These are phyloP conservation scores for Corymbia maculata DNA, from an alignment of 345 rosid genomes.

Conservation along the genomic window DNA sequence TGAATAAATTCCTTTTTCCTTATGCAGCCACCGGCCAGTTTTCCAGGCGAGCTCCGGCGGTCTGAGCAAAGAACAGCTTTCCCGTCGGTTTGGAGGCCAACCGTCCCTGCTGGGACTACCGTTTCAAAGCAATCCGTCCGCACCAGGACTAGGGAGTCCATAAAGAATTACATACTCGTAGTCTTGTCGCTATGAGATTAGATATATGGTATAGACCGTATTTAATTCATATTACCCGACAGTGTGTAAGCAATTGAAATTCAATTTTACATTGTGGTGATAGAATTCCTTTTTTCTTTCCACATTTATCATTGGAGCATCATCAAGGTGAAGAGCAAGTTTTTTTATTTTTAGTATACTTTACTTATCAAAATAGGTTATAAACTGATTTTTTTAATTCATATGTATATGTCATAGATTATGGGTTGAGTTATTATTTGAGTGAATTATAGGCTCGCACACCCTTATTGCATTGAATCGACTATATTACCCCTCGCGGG, in stretches of 20 bases:
- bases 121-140: background rate
- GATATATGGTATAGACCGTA: background rate
- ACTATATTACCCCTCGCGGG: too few species aligned
- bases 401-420: too few species aligned
- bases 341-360: background rate
- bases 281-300: background rate
- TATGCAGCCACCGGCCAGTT: background rate
- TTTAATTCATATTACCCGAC: background rate
- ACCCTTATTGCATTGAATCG: too few species aligned
- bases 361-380: background rate
- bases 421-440: too few species aligned
- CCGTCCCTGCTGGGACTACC: background rate
- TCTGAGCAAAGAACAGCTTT: background rate
- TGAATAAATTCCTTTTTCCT: background rate
- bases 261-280: background rate
- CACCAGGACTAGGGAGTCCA: background rate
- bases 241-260: background rate
- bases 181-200: background rate
- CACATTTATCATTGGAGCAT: background rate
- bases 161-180: background rate
- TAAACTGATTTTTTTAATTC: too few species aligned
- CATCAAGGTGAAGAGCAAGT: background rate
- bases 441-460: too few species aligned
- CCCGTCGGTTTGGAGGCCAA: background rate
- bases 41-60: background rate